Base-by-base conservation (phyloP, 2,329 filamentous ascomycete species). In the Cylindrodendrum hubeiense region DNA sequence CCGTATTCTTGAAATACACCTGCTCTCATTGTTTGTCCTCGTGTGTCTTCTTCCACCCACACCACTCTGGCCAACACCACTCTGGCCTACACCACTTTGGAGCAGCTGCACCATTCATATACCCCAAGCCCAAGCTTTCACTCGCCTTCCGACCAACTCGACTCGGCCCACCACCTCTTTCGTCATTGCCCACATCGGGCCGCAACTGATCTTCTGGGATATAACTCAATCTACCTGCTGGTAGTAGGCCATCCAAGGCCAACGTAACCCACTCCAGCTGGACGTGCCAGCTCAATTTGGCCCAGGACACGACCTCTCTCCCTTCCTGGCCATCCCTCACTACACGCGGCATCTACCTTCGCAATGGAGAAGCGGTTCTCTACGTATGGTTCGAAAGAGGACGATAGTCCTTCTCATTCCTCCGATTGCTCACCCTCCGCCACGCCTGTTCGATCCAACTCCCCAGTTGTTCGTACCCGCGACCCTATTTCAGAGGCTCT, bases 191-290 rank as follows among this genome's bases (percentile, higher is more conserved):
- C 26, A 3, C 9, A 26, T n/a, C 26, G 24, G 3, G 4, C 44
- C 10, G 3, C n/a, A 28, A 19, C 43, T 19, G 43, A 41, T 49
- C 30, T 28, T 17, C 43, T 52, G 56, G 63, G n/a, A 26, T 59
- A 30, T 56, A 70, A 67, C 57, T 53, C 52, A 56, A 62, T 67
- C 39, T 47, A 9, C 7, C 24, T 47, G 24, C 15, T n/a, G 17
- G 15, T 24, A 26, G 6, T 10, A 30, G 12, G 10, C 7, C 22
- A 22, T 41, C 22, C 30, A 15, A 26, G 19, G 30, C 51, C 43
- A 39, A 56, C 44, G 24, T 19, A 28, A 30, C 22, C 28, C 22
- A 26, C 21, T 13, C 41, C 26, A 24, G 13, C 22, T 47, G 6
- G 7, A 10, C 44, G 7, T n/a, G 44, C 5, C n/a, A 4, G 5